Conservation (phyloP, 805 yeast species). For the Alloascoidea hylecoeti region DNA sequence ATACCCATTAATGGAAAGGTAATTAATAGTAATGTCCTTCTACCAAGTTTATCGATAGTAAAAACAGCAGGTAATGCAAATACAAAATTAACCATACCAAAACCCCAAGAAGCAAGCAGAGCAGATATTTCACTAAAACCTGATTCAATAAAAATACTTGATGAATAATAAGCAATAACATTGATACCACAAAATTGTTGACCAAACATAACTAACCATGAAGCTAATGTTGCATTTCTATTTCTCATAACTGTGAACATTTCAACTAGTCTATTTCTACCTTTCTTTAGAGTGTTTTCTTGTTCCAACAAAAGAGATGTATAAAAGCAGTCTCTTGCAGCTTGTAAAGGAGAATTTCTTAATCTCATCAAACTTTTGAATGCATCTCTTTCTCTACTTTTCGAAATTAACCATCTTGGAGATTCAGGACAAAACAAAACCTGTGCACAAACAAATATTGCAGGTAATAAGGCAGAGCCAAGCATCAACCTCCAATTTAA, state of each 20-base stretch:
- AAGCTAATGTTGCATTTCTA: constrained; percentile 69
- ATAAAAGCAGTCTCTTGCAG: constrained; percentile 54
- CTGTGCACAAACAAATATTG: constrained; percentile 33
- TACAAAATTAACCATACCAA: constrained; percentile 66
- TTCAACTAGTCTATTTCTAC: constrained; percentile 16
- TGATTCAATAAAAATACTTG: constrained; percentile 57
- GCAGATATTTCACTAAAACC: constrained; percentile 51
- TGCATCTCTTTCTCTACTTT: constrained; percentile 33
- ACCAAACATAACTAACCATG: constrained; percentile 77
- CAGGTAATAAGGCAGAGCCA: constrained; percentile 49
- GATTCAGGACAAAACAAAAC: constrained; percentile 53
- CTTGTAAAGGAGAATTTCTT: constrained; percentile 32
- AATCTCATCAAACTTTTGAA: constrained; percentile 30
- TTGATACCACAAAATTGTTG: constrained; percentile 89
- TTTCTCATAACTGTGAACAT: constrained; percentile 63
- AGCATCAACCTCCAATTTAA: constrained; percentile 47
- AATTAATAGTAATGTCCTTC: constrained; percentile 41
- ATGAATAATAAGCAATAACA: constrained; percentile 76
- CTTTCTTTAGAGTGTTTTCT: constrained; percentile 27
- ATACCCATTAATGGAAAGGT: constrained; percentile 50
- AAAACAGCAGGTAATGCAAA: constrained; percentile 77
- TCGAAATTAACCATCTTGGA: constrained; percentile 54
- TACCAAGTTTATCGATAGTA: constrained; percentile 67
- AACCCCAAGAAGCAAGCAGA: constrained; percentile 73
- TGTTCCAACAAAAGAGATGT: constrained; percentile 35